Conservation (phyloP, 331 rosid species). For the Dryas integrifolia region DNA sequence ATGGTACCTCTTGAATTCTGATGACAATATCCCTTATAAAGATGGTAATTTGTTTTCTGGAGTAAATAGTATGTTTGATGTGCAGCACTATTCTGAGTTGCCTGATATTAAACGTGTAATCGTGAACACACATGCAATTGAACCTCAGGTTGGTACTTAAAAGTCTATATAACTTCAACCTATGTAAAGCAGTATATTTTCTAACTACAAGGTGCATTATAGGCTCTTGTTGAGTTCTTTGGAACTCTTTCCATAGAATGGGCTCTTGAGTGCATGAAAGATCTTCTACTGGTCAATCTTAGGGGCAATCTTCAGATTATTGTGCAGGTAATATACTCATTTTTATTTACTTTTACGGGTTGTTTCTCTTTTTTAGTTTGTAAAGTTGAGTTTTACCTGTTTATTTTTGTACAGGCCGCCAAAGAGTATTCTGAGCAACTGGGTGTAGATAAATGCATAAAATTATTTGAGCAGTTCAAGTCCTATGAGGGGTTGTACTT, state of each 20-base stretch:
- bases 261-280: slow-evolving; percentile 46
- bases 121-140: slow-evolving; percentile 43
- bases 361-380: slow-evolving; percentile 6
- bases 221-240: slow-evolving; percentile 43
- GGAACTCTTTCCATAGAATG: slow-evolving; percentile 41
- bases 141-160: slow-evolving; percentile 31
- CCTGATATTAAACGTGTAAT: slow-evolving; percentile 66
- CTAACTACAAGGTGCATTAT: slow-evolving; percentile 6
- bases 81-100: slow-evolving; percentile 64
- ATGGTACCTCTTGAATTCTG: not conserved
- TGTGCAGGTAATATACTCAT: slow-evolving; percentile 30
- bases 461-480: slow-evolving; percentile 40
- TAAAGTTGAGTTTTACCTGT: slow-evolving; percentile 1
- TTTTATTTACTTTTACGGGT: not conserved
- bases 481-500: slow-evolving; percentile 43
- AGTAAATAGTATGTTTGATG: slow-evolving; percentile 13
- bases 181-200: not conserved
- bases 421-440: slow-evolving; percentile 38
- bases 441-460: slow-evolving; percentile 37
- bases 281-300: slow-evolving; percentile 41
- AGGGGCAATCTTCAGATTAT: slow-evolving; percentile 43
- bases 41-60: slow-evolving; percentile 1
- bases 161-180: not conserved
- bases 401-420: slow-evolving; percentile 23
- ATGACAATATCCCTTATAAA: not conserved